phyloP scores from a whole-genome alignment of 2,329 filamentous ascomycete species.

The Trichoderma lentiforme region DNA sequence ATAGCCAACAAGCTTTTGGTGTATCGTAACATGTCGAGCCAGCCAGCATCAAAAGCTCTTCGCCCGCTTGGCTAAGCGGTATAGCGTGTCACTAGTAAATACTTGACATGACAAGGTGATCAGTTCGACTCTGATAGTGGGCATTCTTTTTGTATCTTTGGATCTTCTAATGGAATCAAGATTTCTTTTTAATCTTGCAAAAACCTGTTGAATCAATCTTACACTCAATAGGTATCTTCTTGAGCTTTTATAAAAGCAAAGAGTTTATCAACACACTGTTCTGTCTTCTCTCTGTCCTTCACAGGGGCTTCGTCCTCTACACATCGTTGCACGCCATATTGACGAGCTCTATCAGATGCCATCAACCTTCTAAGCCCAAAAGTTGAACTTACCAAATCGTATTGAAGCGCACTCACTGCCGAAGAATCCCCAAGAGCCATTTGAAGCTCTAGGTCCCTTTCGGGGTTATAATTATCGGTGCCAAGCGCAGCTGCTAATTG shows the following conservation, averaged over 20 bases:
- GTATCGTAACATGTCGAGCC: not conserved
- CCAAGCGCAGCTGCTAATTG: not conserved
- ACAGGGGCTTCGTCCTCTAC: too few species aligned
- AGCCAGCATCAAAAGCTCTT: not conserved
- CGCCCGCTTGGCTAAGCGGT: not conserved
- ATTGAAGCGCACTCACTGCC: too few species aligned
- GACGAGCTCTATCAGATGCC: too few species aligned
- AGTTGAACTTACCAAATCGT: too few species aligned
- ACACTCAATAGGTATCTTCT: too few species aligned
- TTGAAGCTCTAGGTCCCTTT: not conserved
- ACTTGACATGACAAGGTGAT: not conserved
- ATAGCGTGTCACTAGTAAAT: not conserved
- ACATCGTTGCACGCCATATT: too few species aligned
- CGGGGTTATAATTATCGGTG: not conserved
- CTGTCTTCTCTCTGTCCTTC: too few species aligned
- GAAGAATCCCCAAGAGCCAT: too few species aligned
- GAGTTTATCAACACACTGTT: too few species aligned
- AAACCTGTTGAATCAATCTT: not conserved
- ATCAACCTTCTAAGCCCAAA: too few species aligned
- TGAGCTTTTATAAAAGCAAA: too few species aligned
- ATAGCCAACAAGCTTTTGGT: not conserved
- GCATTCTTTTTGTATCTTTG: not conserved
- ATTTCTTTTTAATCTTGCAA: not conserved
- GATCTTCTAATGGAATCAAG: not conserved
- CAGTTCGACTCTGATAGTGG: not conserved